A percentile compares a stretch with the other conserved stretches of the same genome.
phyloP scores from a whole-genome alignment of 1,284 basidiomycete genomes.

The Inonotus hispidus region DNA sequence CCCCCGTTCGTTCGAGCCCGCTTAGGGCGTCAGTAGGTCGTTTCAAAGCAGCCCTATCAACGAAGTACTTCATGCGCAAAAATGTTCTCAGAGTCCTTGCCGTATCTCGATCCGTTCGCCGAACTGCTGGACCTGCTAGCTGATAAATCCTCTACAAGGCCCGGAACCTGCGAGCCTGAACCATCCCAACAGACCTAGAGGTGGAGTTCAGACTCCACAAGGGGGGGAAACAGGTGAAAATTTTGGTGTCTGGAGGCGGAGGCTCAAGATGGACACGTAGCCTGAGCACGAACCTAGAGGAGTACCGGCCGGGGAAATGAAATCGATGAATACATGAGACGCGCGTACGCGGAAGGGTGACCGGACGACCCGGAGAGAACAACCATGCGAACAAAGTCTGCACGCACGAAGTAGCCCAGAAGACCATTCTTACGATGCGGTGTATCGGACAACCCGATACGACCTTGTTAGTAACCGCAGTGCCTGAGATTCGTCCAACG shows the following conservation, averaged over 20 bases:
- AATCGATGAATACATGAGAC: background rate
- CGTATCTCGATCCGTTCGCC: background rate
- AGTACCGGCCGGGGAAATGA: conserved; percentile 1
- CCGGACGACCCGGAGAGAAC: background rate
- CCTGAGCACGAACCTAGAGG: too few species aligned
- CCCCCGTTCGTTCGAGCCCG: too few species aligned
- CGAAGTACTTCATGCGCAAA: background rate
- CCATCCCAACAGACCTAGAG: too few species aligned
- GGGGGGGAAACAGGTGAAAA: background rate
- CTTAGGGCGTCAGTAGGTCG: background rate
- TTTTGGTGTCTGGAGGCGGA: background rate
- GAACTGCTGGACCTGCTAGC: background rate
- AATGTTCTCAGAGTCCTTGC: background rate
- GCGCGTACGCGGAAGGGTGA: background rate
- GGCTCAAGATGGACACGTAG: background rate
- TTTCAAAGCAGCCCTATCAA: background rate
- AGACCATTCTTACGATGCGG: too few species aligned
- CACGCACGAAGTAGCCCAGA: background rate
- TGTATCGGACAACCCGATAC: too few species aligned
- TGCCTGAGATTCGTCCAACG: too few species aligned
- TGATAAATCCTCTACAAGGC: too few species aligned
- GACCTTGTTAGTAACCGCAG: too few species aligned
- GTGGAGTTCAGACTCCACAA: background rate
- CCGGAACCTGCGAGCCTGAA: too few species aligned
- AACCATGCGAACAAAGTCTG: background rate